Evolutionary conservation across 2,329 filamentous ascomycete species (phyloP).

Genomic region (Alternaria gansuensis): DNA sequence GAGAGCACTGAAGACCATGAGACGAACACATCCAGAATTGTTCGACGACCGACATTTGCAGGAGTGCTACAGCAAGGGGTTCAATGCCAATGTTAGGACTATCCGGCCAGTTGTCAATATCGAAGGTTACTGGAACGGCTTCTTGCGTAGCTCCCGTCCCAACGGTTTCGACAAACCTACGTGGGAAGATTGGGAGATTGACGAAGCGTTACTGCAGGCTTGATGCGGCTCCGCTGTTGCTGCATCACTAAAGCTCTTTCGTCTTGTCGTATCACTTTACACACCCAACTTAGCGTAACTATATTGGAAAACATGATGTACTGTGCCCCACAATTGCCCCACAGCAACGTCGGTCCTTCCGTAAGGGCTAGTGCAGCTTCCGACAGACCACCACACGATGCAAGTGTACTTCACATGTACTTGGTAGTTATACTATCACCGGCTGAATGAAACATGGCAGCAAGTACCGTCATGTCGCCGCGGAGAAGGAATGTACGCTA

Average conservation of each 20-base stretch:
- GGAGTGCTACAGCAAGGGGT: constrained; percentile 59
- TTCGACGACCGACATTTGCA: constrained; percentile 60
- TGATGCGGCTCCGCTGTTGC: constrained; percentile 19
- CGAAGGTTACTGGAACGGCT: constrained; percentile 60
- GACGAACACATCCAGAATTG: constrained; percentile 63
- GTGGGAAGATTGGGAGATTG: constrained; percentile 60
- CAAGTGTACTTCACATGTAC: neutral
- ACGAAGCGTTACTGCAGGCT: constrained; percentile 48
- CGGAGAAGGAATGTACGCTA: neutral
- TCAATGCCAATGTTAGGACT: constrained; percentile 58
- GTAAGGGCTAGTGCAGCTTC: constrained; percentile 21
- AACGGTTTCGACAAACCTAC: constrained; percentile 62
- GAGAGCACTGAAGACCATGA: constrained; percentile 65
- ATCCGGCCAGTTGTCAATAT: constrained; percentile 59
- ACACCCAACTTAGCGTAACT: constrained; percentile 10
- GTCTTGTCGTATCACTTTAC: neutral
- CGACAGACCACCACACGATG: constrained; percentile 10
- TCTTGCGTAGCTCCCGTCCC: constrained; percentile 59
- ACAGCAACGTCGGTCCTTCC: constrained; percentile 1
- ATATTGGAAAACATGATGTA: neutral
- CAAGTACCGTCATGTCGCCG: neutral
- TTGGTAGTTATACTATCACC: neutral
- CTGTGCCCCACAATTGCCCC: constrained; percentile 15
- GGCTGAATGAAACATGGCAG: neutral
- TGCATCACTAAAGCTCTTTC: neutral